phyloP scores from a whole-genome alignment of 257 asterid species.

The Scutellaria minor region DNA sequence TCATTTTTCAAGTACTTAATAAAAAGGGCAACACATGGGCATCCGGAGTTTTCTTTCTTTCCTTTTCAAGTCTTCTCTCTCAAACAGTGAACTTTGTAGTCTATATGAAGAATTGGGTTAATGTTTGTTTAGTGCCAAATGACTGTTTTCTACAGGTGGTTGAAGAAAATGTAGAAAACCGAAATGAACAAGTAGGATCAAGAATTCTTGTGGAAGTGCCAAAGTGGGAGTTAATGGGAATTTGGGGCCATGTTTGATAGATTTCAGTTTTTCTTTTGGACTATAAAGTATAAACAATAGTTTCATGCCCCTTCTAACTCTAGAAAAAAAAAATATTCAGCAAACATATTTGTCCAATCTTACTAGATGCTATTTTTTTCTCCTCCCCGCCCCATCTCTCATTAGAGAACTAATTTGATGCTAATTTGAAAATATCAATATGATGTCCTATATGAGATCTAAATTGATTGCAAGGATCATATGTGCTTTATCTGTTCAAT shows the following conservation, averaged over 20 bases:
- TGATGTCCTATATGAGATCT: conserved; percentile 8
- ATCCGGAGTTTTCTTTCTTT: background rate
- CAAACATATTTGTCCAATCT: background rate
- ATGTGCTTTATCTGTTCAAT: conserved; percentile 20
- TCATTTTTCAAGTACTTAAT: background rate
- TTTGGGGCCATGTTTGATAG: background rate
- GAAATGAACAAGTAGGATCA: background rate
- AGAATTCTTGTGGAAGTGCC: too few relatives aligned
- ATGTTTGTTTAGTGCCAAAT: background rate
- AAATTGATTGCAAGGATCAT: background rate
- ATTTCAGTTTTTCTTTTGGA: background rate
- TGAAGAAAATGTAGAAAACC: background rate
- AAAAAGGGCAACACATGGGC: background rate
- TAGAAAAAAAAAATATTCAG: background rate
- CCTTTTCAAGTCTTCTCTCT: background rate
- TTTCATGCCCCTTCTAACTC: background rate
- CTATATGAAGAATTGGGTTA: conserved; percentile 6
- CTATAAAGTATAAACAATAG: background rate
- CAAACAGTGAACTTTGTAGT: background rate
- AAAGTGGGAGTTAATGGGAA: background rate
- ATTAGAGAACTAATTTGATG: conserved; percentile 20
- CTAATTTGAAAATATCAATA: conserved; percentile 20
- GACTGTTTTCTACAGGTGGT: conserved; percentile 9
- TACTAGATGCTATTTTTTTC: conserved; percentile 23
- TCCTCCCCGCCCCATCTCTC: background rate